phyloP scores from a whole-genome alignment of 2,329 filamentous ascomycete species.

The Stachybotrys echinatus region DNA sequence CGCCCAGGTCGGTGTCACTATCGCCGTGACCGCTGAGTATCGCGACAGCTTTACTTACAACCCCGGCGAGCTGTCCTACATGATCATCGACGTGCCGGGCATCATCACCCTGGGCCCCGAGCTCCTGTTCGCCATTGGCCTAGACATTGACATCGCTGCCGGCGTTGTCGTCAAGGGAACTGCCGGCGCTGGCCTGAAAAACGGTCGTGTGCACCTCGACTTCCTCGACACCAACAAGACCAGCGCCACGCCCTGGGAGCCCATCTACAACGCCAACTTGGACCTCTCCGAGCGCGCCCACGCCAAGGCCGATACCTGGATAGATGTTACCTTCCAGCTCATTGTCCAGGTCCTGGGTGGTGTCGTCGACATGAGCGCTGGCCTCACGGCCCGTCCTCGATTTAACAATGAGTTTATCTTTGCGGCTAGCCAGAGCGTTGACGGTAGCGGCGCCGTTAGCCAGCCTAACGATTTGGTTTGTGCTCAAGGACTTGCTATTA shows the following conservation, averaged over 20 bases:
- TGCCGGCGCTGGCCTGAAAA: constrained; percentile 22
- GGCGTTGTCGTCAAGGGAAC: constrained; percentile 23
- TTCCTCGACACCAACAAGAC: constrained; percentile 22
- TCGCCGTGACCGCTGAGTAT: constrained; percentile 26
- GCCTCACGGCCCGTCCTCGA: constrained; percentile 28
- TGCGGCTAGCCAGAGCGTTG: constrained; percentile 16
- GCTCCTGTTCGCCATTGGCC: constrained; percentile 30
- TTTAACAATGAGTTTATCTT: constrained; percentile 30
- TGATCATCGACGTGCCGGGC: constrained; percentile 31
- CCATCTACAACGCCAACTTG: constrained; percentile 25
- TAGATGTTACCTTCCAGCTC: constrained; percentile 32
- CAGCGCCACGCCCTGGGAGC: constrained; percentile 26
- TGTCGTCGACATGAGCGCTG: constrained; percentile 29
- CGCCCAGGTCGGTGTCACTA: constrained; percentile 28
- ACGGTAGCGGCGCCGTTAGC: constrained; percentile 3
- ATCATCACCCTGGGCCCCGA: constrained; percentile 31
- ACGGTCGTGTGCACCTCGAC: constrained; percentile 33
- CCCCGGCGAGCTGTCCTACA: constrained; percentile 29
- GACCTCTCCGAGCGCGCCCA: constrained; percentile 25
- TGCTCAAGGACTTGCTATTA: constrained; percentile 15
- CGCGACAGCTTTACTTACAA: constrained; percentile 26
- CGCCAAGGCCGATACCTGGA: constrained; percentile 24
- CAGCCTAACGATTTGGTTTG: constrained; percentile 13
- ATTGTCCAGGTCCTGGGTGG: constrained; percentile 26
- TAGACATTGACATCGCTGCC: constrained; percentile 27